Evolutionary conservation across 2,329 filamentous ascomycete genomes (phyloP).

Genomic region (Teratosphaeria viscida): DNA sequence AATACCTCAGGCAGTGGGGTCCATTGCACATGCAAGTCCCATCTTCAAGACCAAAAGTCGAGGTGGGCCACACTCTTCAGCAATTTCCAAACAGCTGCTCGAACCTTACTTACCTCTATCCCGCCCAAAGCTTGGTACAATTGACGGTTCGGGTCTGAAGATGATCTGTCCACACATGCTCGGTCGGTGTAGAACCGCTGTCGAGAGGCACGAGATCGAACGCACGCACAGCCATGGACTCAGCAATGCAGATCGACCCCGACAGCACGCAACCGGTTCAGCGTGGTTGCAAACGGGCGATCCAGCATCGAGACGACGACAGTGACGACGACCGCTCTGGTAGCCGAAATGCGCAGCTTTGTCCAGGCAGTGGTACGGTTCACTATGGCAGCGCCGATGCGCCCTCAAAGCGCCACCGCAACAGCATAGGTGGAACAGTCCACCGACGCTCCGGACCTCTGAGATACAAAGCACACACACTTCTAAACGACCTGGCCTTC

Average conservation of each 20-base stretch:
- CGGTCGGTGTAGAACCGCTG: too few species aligned
- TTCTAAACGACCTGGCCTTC: constrained; percentile 9
- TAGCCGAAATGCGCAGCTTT: neutral
- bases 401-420: constrained; percentile 6
- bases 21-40: neutral
- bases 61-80: neutral
- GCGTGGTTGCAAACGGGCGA: constrained; percentile 1
- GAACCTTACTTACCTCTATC: neutral
- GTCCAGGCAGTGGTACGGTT: neutral
- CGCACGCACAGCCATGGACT: neutral
- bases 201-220: neutral
- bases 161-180: neutral
- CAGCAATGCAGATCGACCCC: constrained; percentile 1
- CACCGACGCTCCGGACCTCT: neutral
- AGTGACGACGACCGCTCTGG: neutral
- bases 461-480: constrained; percentile 5
- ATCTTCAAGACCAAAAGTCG: neutral
- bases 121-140: neutral
- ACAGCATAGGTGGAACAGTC: constrained; percentile 5
- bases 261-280: neutral
- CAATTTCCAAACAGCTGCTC: neutral
- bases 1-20: neutral
- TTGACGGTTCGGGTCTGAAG: neutral
- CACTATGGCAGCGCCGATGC: neutral
- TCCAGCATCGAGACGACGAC: neutral